Evolutionary conservation across 2,329 filamentous ascomycete genomes (phyloP).

Genomic region (Hirsutella rhossiliensis): DNA sequence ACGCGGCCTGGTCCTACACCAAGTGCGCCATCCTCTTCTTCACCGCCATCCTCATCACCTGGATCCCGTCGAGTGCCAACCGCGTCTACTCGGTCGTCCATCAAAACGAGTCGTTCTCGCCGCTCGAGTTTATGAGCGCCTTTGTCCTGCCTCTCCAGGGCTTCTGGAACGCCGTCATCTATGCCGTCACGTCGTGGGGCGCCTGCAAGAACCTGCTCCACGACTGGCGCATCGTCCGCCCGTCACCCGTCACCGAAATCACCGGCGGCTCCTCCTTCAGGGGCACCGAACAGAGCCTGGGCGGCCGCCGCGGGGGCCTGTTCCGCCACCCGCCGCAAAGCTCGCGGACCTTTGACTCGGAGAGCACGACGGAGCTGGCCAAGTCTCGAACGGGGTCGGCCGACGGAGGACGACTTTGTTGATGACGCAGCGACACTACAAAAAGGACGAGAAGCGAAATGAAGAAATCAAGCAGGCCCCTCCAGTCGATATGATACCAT

Average conservation of each 20-base stretch:
- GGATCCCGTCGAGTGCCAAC: constrained; percentile 69
- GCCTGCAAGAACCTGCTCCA: constrained; percentile 41
- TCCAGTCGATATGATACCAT: neutral
- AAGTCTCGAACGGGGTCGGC: constrained; percentile 24
- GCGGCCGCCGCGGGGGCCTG: constrained; percentile 2
- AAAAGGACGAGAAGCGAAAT: neutral
- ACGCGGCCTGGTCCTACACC: constrained; percentile 56
- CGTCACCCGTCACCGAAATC: constrained; percentile 22
- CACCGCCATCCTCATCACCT: constrained; percentile 57
- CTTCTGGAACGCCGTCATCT: constrained; percentile 76
- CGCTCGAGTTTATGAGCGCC: constrained; percentile 57
- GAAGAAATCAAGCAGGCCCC: neutral
- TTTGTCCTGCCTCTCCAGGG: constrained; percentile 72
- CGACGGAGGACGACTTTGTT: constrained; percentile 9
- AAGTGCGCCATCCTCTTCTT: constrained; percentile 64
- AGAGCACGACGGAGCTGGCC: constrained; percentile 39
- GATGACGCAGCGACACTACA: neutral
- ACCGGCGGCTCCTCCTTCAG: constrained; percentile 7
- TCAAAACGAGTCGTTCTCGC: constrained; percentile 35
- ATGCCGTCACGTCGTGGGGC: constrained; percentile 55
- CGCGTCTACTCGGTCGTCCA: constrained; percentile 59
- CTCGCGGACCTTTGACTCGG: constrained; percentile 29
- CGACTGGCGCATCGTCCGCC: constrained; percentile 19
- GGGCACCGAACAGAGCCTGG: constrained; percentile 3
- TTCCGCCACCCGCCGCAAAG: constrained; percentile 20